Evolutionary conservation across 73 alveolate species (phyloP), one percentile per base, ranked within the genome.

Genomic region (Paramecium primaurelia): DNA sequence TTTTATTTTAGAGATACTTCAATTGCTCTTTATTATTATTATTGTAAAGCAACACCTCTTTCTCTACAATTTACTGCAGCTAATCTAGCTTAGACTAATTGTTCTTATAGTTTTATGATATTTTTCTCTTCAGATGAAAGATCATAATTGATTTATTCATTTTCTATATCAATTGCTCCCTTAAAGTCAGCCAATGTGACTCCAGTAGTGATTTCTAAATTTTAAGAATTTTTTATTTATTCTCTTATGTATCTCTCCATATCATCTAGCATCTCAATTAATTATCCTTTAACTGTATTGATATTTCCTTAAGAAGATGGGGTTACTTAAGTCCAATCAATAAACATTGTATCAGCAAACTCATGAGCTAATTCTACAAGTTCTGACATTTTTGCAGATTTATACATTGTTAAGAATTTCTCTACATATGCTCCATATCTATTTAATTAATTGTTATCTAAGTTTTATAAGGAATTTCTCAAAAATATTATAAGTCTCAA

Each of bases 81-180:
- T 18, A 20, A 22, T 47, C 58, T 80, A 12, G 91, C 71, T 22
- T 80, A 80, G 6, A 47, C 58, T 12, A 80, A 40, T 80, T 47
- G 20, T 40, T 80, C 75, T 26, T 36, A 22, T 37, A 80, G 30
- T 44, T 80, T 80, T 11, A 80, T 44, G 49, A 80, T 20, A 49
- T 80, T 80, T 10, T 47, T 45, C 58, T 80, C 45, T 25, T 80
- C 91, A 11, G 58, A 80, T 25, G 32, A 20, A 10, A 80, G 58
- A 12, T 80, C 91, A 45, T 32, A 80, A 32, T 49, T 80, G 8
- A 80, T 45, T 80, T 80, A 44, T 80, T 80, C 91, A 47, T 80
- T 80, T 16, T 80, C 91, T 1, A 80, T 42, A 80, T 80, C 91
- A 14, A 80, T 80, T 80, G 91, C 91, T 80, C 91, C 91, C 32